Base-by-base conservation (phyloP, 305 asterid species). In the Fraxinus platypoda region DNA sequence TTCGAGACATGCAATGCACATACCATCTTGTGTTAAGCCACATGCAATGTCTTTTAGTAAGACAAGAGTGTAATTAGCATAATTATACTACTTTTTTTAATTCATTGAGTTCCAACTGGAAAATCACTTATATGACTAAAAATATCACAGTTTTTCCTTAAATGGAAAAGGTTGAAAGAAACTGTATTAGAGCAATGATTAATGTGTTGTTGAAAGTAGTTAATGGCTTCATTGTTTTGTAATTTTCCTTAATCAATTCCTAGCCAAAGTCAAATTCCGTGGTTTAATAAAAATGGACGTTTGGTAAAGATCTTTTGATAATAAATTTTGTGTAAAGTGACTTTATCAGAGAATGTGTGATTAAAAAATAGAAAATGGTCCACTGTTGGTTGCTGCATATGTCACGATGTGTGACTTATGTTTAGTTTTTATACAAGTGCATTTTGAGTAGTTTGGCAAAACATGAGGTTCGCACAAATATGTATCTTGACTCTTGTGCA, bases 11-110 rank as follows among this genome's bases (percentile, higher is more conserved):
- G 82, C 82, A 82, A 78, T 28, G 37, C 84, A 82, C 73, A 75
- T 72, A 37, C 41, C 41, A 78, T 78, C 79, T 70, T 72, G 43
- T 15, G 31, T 9, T 54, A 80, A 46, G 84, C 80, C 90, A 87
- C 90, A 83, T 87, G 91, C 76, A 81, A 83, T 87, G 91, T 85
- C 77, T 81, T 33, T 84, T 77, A 52, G 59, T 31, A 80, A 80
- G 80, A 38, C 1, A 37, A 68, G 77, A 38, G 25, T 35, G 35
- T 84, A 46, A 81, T 81, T 79, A 85, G 43, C 82, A 77, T 57
- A 83, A 83, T 76, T 81, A 81, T 52, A 25, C 37, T 41, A 21
- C 79, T 76, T 81, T 73, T 76, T 52, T 31, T 72, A 49, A 12
- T 66, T 78, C 64, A 49, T 74, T 41, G 66, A 84, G 76, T 83